Evolutionary conservation across 306 rosid genomes (phyloP), one percentile per base, ranked within the genome.

Genomic region (Prunus armeniaca): DNA sequence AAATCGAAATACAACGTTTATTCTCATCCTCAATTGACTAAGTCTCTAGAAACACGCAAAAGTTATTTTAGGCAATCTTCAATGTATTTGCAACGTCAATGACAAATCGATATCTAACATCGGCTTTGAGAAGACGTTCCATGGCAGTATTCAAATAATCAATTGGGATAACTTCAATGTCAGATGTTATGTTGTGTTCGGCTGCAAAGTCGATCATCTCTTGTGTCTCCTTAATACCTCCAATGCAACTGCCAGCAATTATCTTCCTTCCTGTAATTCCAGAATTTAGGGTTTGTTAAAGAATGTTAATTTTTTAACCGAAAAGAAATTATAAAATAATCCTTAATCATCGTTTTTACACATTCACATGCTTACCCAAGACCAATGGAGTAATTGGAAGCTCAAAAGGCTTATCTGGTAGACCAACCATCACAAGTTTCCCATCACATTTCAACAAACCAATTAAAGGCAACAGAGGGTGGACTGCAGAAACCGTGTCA

Each of bases 351-450:
- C 19, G 5, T 51, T 13, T 1, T 14, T 14, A 34, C 41, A 34
- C 41, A 5, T 34, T 34, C 41, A 34, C 15, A 7, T 25, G 27
- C 67, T 70, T 80, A 82, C 88, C 88, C 46, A 43, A 3, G 28
- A 82, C 32, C 12, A 87, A 3, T 14, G 87, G 41, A 13, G 71
- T 11, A 47, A 67, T 50, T 0, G 88, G 91, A 18, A 82, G 66
- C 62, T 75, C 85, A 55, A 74, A 69, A 1, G 77, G 60, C 51
- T 72, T 80, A 1, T 51, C 62, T 27, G 76, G 77, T 15, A 60
- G 79, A 15, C 87, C 88, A 10, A 87, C 84, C 49, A 85, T 6
- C 25, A 84, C 56, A 52, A 82, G 75, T 72, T 68, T 82, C 17
- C 91, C 87, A 32, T 81, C 25, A 3, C 72, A 1, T 58, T 73